These are phyloP conservation scores for Metarhizium guizhouense DNA, from an alignment of 2,329 filamentous ascomycete genomes.

Conservation along the genomic window DNA sequence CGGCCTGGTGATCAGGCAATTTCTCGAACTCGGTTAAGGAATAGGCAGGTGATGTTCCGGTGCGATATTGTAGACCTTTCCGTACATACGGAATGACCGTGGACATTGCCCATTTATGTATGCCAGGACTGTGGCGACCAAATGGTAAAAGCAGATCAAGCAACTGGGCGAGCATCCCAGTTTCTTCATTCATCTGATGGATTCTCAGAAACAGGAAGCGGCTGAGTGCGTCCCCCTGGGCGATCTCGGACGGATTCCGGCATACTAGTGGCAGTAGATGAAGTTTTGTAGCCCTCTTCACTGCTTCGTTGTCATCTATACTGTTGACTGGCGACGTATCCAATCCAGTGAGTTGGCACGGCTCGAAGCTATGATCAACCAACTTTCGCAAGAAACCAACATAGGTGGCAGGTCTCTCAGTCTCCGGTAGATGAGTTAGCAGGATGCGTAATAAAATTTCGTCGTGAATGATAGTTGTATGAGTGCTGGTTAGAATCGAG, in stretches of 20 bases:
- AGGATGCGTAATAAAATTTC: slow-evolving; percentile 64
- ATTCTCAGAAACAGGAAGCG: slow-evolving; percentile 61
- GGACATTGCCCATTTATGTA: slow-evolving; percentile 62
- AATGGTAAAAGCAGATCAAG: slow-evolving; percentile 62
- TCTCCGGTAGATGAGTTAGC: slow-evolving; percentile 70
- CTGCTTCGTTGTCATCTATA: slow-evolving; percentile 54
- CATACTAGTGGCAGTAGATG: slow-evolving; percentile 49
- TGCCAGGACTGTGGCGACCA: slow-evolving; percentile 47
- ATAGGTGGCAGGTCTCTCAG: slow-evolving; percentile 53
- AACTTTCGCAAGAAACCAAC: slow-evolving; percentile 51
- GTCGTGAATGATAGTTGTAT: slow-evolving; percentile 49
- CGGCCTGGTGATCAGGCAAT: slow-evolving; percentile 48
- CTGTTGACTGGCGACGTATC: slow-evolving; percentile 47
- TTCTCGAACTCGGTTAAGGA: slow-evolving; percentile 56
- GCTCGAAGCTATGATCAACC: not conserved
- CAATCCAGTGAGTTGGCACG: slow-evolving; percentile 26
- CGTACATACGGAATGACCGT: slow-evolving; percentile 60
- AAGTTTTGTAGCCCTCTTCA: slow-evolving; percentile 55
- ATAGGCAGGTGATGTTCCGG: slow-evolving; percentile 34
- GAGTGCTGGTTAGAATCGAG: slow-evolving; percentile 46
- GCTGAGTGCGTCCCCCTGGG: slow-evolving; percentile 45
- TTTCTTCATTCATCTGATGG: slow-evolving; percentile 60
- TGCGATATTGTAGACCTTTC: slow-evolving; percentile 62
- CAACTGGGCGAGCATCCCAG: slow-evolving; percentile 61
- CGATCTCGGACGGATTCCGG: slow-evolving; percentile 36